Base-by-base conservation (phyloP, 768 basidiomycete species). In the Kondoa subrosea region DNA sequence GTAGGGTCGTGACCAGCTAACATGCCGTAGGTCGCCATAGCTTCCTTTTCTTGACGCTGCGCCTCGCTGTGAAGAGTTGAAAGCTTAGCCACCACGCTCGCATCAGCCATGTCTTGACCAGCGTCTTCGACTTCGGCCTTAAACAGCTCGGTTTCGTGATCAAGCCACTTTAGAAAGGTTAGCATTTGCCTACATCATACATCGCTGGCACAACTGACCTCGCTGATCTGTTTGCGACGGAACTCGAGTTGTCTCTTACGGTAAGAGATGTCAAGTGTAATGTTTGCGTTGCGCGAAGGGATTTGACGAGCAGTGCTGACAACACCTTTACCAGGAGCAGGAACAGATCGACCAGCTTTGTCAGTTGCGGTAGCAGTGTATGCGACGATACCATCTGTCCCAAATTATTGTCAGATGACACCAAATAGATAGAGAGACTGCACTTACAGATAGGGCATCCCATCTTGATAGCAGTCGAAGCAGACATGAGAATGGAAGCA, bases 331-430 rank as follows among this genome's bases (percentile, higher is more conserved):
- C 95, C 95, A 62, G 95, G 95, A 61, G 95, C 95, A 58, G 95
- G 95, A 67, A 99, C 85, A 2, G 92, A 96, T 63, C 95, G 91
- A 21, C 95, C 95, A 69, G 95, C 93, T 80, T 99, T 99, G 81
- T 99, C 95, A 72, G 88, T 90, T 4, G 91, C 91, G 1, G 95
- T 99, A 1, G 93, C 91, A 1, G 95, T 95, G 81, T 89, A 97
- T 1, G 85, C 91, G 68, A 99, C 82, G 73, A 99, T 83, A 74
- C 89, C 91, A 72, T 56, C 64, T 56, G 64, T n/a, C 21, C 21
- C 27, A 50, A 56, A 1, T 16, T 17, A 40, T 8, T 17, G 14
- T 40, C 14, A 4, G 26, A 1, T n/a, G n/a, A n/a, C n/a, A n/a
- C n/a, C n/a, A n/a, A n/a, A n/a, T n/a, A n/a, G n/a, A n/a, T 4